phyloP scores from a whole-genome alignment of 257 asterid genomes.

The Anisodus acutangulus region DNA sequence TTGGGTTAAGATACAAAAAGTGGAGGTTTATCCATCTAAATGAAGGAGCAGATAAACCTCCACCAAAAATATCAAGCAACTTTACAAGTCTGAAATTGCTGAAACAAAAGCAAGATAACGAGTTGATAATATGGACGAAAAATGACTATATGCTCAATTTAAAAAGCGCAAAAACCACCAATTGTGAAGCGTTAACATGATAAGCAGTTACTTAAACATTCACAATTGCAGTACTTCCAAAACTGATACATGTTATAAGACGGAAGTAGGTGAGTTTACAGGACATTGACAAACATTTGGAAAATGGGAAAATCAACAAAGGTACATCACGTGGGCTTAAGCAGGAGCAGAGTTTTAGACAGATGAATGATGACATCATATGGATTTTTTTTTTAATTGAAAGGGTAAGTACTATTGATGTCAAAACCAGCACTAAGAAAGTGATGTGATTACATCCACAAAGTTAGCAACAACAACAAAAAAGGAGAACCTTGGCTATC shows the following conservation, averaged over 20 bases:
- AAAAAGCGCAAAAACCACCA: not conserved
- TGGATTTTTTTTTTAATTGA: not conserved
- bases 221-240: not conserved
- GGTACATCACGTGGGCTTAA: not conserved
- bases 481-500: not conserved
- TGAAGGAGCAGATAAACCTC: slow-evolving; percentile 1
- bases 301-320: not conserved
- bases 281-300: not conserved
- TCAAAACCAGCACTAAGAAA: not conserved
- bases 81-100: not conserved
- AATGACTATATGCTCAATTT: not conserved
- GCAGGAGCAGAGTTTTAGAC: not conserved
- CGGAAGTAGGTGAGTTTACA: not conserved
- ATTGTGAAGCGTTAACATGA: not conserved
- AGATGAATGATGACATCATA: slow-evolving; percentile 11
- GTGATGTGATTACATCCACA: not conserved
- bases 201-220: not conserved
- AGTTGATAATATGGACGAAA: slow-evolving; percentile 2
- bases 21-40: not conserved
- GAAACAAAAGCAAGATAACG: not conserved
- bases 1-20: not conserved
- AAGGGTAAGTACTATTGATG: not conserved
- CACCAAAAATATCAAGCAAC: slow-evolving; percentile 10
- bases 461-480: not conserved
- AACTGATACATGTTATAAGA: not conserved